Evolutionary conservation across 371 early-diverging fungal species (phyloP).

Genomic region (Mortierella sp.): DNA sequence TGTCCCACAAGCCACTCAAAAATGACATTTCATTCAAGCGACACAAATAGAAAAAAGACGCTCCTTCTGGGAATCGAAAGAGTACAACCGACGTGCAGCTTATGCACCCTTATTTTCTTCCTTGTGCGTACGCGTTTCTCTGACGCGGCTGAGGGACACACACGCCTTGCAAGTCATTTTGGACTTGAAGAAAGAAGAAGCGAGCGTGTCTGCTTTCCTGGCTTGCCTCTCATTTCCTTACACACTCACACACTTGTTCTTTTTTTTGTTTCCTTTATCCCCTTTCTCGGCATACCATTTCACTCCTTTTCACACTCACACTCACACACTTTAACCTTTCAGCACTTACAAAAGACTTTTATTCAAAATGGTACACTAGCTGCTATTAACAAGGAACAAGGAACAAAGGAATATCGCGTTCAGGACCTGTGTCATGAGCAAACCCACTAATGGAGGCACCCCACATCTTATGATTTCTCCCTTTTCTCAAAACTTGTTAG

Average conservation of each 20-base stretch:
- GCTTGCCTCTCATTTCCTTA: background rate
- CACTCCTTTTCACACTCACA: background rate
- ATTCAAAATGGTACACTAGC: background rate
- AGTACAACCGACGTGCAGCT: background rate
- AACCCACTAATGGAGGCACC: conserved; percentile 7
- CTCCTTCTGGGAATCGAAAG: conserved; percentile 7
- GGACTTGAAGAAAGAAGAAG: background rate
- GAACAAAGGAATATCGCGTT: conserved; percentile 8
- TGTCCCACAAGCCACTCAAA: conserved; percentile 10
- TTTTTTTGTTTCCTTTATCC: background rate
- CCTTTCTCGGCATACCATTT: background rate
- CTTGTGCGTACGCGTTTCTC: conserved; percentile 11
- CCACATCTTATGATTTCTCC: background rate
- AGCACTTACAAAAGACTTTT: background rate
- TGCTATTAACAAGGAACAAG: background rate
- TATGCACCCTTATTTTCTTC: background rate
- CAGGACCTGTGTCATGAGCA: background rate
- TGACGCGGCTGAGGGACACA: conserved; percentile 16
- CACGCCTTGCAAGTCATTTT: background rate
- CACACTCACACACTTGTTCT: background rate
- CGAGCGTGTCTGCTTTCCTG: conserved; percentile 4
- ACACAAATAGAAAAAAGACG: background rate
- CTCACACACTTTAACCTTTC: background rate
- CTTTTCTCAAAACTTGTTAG: conserved; percentile 44
- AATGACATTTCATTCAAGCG: background rate